phyloP scores from a whole-genome alignment of 2,329 filamentous ascomycete genomes.

The Sclerotiophoma versabilis region DNA sequence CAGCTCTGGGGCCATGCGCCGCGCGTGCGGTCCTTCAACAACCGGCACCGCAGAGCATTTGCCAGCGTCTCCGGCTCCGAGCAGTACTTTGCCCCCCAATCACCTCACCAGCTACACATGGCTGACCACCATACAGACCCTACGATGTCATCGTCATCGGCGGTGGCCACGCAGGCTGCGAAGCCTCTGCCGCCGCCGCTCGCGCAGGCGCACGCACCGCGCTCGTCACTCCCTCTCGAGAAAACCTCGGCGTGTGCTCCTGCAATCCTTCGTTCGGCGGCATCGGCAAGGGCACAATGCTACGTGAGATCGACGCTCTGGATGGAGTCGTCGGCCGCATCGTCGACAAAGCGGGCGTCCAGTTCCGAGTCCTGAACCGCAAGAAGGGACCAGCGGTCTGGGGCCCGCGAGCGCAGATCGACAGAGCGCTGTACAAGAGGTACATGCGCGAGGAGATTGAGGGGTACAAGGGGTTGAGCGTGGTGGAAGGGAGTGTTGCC shows the following conservation, averaged over 20 bases:
- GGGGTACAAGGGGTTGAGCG: constrained; percentile 77
- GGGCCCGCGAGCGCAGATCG: constrained; percentile 96
- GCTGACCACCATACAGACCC: constrained; percentile 57
- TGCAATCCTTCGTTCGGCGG: constrained; percentile 97
- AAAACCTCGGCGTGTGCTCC: constrained; percentile 92
- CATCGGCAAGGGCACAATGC: constrained; percentile 97
- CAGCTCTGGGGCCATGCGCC: constrained; percentile 59
- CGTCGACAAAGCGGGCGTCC: constrained; percentile 92
- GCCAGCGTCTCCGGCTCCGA: constrained; percentile 54
- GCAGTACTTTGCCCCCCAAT: constrained; percentile 23
- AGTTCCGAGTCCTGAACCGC: constrained; percentile 87
- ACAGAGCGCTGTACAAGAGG: constrained; percentile 84
- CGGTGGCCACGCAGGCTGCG: constrained; percentile 92
- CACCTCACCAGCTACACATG: not conserved
- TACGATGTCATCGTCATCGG: constrained; percentile 97
- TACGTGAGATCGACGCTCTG: constrained; percentile 92
- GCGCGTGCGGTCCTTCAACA: constrained; percentile 51
- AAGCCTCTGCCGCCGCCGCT: constrained; percentile 90
- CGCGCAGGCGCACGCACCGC: constrained; percentile 87
- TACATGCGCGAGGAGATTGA: constrained; percentile 89
- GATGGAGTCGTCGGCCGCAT: constrained; percentile 88
- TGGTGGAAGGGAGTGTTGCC: constrained; percentile 86
- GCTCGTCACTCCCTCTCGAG: constrained; percentile 83
- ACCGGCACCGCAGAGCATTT: constrained; percentile 48
- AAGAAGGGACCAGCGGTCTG: constrained; percentile 95